These are phyloP conservation scores for Dioscorea dumetorum DNA, from an alignment of 106 monocot species.

Conservation along the genomic window DNA sequence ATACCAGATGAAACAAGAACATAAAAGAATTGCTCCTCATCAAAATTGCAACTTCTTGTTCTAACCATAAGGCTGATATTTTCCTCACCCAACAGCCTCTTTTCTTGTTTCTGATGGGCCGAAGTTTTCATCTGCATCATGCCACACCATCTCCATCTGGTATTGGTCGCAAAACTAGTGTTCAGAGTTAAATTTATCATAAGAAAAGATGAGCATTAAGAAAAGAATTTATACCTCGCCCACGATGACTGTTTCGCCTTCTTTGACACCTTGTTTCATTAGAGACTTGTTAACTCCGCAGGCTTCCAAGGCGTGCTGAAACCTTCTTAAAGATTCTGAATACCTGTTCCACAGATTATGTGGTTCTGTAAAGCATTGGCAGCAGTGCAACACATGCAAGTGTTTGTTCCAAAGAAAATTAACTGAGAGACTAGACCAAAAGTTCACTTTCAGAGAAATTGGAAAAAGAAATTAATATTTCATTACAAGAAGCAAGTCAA, in stretches of 20 bases:
- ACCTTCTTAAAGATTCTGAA: slow-evolving; percentile 80
- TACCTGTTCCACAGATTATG: slow-evolving; percentile 35
- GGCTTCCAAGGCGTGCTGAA: slow-evolving; percentile 94
- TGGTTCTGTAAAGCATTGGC: too few species aligned
- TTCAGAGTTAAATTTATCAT: too few species aligned
- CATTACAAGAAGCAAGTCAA: background rate
- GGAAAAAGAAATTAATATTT: too few species aligned
- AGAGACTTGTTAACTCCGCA: slow-evolving; percentile 97
- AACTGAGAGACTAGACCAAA: too few species aligned
- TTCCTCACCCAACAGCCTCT: slow-evolving; percentile 22
- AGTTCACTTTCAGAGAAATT: too few species aligned
- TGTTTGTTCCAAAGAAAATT: too few species aligned
- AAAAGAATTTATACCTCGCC: slow-evolving; percentile 62
- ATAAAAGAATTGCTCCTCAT: background rate
- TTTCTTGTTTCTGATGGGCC: slow-evolving; percentile 32
- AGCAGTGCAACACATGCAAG: too few species aligned
- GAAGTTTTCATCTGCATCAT: slow-evolving; percentile 33
- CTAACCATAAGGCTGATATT: slow-evolving; percentile 51
- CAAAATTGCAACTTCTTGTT: background rate
- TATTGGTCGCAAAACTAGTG: background rate
- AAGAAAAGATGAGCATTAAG: too few species aligned
- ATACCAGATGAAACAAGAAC: too few species aligned
- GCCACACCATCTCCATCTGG: slow-evolving; percentile 98
- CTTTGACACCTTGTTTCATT: slow-evolving; percentile 76
- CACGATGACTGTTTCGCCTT: slow-evolving; percentile 93